phyloP scores from a whole-genome alignment of 345 rosid species.

The Pistacia integerrima region DNA sequence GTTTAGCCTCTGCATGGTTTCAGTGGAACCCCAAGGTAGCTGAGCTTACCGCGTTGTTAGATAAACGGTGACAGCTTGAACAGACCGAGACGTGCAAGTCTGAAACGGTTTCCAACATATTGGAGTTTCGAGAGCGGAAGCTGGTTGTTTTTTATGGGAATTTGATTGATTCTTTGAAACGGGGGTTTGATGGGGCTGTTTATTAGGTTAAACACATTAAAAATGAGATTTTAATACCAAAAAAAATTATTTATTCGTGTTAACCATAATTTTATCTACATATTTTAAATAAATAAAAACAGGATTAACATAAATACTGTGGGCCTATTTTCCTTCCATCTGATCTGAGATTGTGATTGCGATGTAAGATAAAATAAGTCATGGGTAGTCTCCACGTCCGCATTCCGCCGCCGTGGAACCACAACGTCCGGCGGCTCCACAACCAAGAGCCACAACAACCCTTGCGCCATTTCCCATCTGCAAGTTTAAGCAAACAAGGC shows the following conservation, averaged over 20 bases:
- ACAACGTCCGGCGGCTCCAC: conserved; percentile 7
- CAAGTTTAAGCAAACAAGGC: conserved; percentile 54
- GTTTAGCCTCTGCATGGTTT: conserved; percentile 6
- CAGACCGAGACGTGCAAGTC: conserved; percentile 49
- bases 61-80: conserved; percentile 45
- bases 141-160: conserved; percentile 51
- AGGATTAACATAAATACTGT: too few species aligned
- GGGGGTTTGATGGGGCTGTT: conserved; percentile 43
- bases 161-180: conserved; percentile 55
- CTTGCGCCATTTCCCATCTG: conserved; percentile 12
- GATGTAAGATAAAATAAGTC: not conserved
- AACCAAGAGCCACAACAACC: conserved; percentile 6
- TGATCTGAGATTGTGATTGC: not conserved
- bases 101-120: conserved; percentile 40
- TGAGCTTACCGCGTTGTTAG: conserved; percentile 57
- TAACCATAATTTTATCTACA: too few species aligned
- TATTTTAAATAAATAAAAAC: too few species aligned
- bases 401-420: conserved; percentile 23
- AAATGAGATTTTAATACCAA: too few species aligned
- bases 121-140: conserved; percentile 56
- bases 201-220: too few species aligned
- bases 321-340: too few species aligned
- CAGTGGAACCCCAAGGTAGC: conserved; percentile 80
- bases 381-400: not conserved
- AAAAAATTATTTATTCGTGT: too few species aligned